phyloP scores from a whole-genome alignment of 2,329 filamentous ascomycete genomes.

The Arachnopeziza araneosa region DNA sequence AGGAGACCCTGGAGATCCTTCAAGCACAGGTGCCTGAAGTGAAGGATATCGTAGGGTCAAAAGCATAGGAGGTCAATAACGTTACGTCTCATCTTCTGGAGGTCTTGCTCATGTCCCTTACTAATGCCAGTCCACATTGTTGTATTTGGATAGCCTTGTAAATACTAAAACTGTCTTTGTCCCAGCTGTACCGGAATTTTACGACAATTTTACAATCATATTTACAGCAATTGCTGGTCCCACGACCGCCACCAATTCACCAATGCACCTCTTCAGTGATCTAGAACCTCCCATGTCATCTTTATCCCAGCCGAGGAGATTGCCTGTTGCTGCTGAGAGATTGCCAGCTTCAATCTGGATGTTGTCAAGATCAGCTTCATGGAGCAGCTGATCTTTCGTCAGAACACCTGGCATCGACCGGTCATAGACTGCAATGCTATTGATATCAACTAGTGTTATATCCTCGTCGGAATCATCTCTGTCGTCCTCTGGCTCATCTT shows the following conservation, averaged over 20 bases:
- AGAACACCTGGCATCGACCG: slow-evolving; percentile 64
- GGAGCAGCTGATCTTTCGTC: slow-evolving; percentile 45
- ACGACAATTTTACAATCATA: slow-evolving; percentile 43
- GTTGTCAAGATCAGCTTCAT: slow-evolving; percentile 49
- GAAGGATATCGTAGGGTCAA: slow-evolving; percentile 12
- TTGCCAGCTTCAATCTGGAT: slow-evolving; percentile 44
- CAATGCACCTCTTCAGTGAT: slow-evolving; percentile 56
- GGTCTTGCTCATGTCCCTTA: too few species aligned
- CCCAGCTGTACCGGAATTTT: background rate
- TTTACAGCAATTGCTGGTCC: slow-evolving; percentile 53
- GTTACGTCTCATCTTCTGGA: too few species aligned
- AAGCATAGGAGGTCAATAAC: too few species aligned
- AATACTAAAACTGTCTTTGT: background rate
- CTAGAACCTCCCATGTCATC: slow-evolving; percentile 43
- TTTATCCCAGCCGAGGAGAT: slow-evolving; percentile 55
- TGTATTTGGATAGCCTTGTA: too few species aligned
- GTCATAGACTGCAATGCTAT: slow-evolving; percentile 44
- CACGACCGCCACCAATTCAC: slow-evolving; percentile 61
- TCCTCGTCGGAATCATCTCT: slow-evolving; percentile 8
- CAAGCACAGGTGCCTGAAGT: slow-evolving; percentile 18
- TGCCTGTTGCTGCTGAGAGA: slow-evolving; percentile 39
- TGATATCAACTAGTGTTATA: slow-evolving; percentile 20
- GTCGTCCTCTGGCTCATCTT: slow-evolving; percentile 10
- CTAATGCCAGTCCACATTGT: too few species aligned
- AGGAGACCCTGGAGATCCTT: slow-evolving; percentile 22